Conservation (phyloP, 2,329 filamentous ascomycete genomes). For the Fusarium sp. region DNA sequence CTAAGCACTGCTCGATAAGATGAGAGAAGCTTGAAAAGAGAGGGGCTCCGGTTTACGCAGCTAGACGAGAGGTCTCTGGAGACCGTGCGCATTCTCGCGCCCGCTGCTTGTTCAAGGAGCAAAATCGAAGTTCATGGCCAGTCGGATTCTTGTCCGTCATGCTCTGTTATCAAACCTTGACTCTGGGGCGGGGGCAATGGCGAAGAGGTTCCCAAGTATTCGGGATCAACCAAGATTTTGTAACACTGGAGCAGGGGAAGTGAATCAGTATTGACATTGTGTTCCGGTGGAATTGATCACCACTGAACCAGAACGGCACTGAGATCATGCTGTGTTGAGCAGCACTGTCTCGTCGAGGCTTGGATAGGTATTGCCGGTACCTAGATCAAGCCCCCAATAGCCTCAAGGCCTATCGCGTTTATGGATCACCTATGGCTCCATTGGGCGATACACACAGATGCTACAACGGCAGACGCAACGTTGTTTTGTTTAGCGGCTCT, state of each 20-base stretch:
- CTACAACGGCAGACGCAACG: slow-evolving; percentile 39
- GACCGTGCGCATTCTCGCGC: slow-evolving; percentile 33
- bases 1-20: slow-evolving; percentile 13
- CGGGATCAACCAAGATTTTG: slow-evolving; percentile 6
- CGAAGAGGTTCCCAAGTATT: slow-evolving; percentile 25
- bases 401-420: slow-evolving; percentile 28
- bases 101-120: slow-evolving; percentile 25
- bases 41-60: slow-evolving; percentile 23
- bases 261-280: no score
- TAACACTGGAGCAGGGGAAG: neutral
- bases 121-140: slow-evolving; percentile 17
- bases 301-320: slow-evolving; percentile 8
- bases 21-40: slow-evolving; percentile 2
- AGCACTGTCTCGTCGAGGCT: slow-evolving; percentile 15
- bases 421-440: slow-evolving; percentile 19
- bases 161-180: slow-evolving; percentile 28
- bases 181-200: slow-evolving; percentile 17
- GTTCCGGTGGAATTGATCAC: slow-evolving; percentile 20
- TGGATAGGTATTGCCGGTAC: slow-evolving; percentile 3
- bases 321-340: slow-evolving; percentile 15
- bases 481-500: slow-evolving; percentile 42
- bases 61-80: slow-evolving; percentile 18
- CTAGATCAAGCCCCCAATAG: slow-evolving; percentile 18
- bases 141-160: slow-evolving; percentile 25
- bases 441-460: slow-evolving; percentile 14